Evolutionary conservation across 768 basidiomycete species (phyloP).

Genomic region (Lactifluus piperatus): DNA sequence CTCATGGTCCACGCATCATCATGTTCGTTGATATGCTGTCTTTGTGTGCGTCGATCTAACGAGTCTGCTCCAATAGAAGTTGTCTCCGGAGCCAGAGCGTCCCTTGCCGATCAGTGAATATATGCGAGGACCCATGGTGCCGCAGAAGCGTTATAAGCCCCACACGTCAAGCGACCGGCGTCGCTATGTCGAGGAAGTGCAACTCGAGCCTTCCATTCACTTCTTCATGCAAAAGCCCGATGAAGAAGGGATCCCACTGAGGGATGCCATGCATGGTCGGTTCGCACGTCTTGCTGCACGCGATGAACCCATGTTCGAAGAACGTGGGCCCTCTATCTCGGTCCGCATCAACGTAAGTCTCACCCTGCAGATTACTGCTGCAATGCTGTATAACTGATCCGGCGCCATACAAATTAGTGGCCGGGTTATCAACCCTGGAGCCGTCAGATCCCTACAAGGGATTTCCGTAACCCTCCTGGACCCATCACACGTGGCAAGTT

Average conservation of each 20-base stretch:
- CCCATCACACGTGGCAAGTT: conserved; percentile 71
- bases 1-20: background rate
- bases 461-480: conserved; percentile 69
- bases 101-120: conserved; percentile 6
- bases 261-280: conserved; percentile 54
- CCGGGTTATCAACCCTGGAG: conserved; percentile 73
- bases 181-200: conserved; percentile 66
- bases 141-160: conserved; percentile 65
- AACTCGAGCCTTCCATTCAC: conserved; percentile 53
- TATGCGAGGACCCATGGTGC: conserved; percentile 39
- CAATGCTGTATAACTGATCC: conserved; percentile 10
- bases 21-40: background rate
- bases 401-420: conserved; percentile 41
- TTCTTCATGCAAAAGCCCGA: conserved; percentile 46
- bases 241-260: conserved; percentile 53
- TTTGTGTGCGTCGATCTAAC: background rate
- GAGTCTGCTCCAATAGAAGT: background rate
- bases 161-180: conserved; percentile 69
- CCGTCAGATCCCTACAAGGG: conserved; percentile 73
- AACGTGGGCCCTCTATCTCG: conserved; percentile 72
- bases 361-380: conserved; percentile 3
- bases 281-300: conserved; percentile 46
- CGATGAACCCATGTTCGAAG: conserved; percentile 59
- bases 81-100: conserved; percentile 13
- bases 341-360: conserved; percentile 60